Percentiles rank a stretch among this genome's conserved stretches.
Evolutionary conservation across 805 yeast genomes (phyloP).

Genomic region (Limtongia smithiae): DNA sequence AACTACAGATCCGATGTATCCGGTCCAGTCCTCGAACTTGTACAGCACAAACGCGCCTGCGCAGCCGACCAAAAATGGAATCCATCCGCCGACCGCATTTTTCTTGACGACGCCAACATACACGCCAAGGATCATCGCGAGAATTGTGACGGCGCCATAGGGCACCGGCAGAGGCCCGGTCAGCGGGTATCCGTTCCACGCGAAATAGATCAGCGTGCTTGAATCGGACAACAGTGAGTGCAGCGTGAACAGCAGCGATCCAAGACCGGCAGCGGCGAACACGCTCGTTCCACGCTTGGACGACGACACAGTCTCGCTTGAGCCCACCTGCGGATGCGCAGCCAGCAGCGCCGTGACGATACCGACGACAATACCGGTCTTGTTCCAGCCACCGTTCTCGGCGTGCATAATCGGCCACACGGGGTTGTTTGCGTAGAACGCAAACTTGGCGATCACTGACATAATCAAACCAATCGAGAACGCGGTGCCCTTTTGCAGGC

Average conservation of each 20-base stretch:
- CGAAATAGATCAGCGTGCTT: slow-evolving; percentile 83
- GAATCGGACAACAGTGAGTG: slow-evolving; percentile 79
- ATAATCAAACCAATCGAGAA: slow-evolving; percentile 68
- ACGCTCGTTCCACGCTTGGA: slow-evolving; percentile 33
- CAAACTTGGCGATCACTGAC: slow-evolving; percentile 71
- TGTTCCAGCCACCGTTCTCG: slow-evolving; percentile 82
- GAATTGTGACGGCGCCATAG: slow-evolving; percentile 64
- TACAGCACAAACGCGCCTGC: slow-evolving; percentile 53
- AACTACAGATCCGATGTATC: slow-evolving; percentile 67
- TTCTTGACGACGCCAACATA: slow-evolving; percentile 42
- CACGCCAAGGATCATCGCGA: slow-evolving; percentile 56
- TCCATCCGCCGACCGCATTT: slow-evolving; percentile 27
- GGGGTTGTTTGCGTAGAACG: slow-evolving; percentile 83
- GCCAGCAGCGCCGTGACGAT: slow-evolving; percentile 53
- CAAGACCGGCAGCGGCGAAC: slow-evolving; percentile 65
- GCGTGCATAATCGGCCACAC: slow-evolving; percentile 92
- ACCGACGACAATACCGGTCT: slow-evolving; percentile 63
- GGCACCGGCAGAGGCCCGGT: slow-evolving; percentile 84
- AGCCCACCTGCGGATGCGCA: slow-evolving; percentile 37
- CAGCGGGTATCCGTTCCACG: slow-evolving; percentile 94
- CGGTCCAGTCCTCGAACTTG: slow-evolving; percentile 60
- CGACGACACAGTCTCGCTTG: slow-evolving; percentile 15
- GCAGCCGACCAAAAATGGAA: slow-evolving; percentile 44
- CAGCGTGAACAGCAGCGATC: slow-evolving; percentile 65
- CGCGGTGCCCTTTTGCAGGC: slow-evolving; percentile 49